phyloP scores from a whole-genome alignment of 495 filamentous ascomycete species.

The Podospora pseudopauciseta region DNA sequence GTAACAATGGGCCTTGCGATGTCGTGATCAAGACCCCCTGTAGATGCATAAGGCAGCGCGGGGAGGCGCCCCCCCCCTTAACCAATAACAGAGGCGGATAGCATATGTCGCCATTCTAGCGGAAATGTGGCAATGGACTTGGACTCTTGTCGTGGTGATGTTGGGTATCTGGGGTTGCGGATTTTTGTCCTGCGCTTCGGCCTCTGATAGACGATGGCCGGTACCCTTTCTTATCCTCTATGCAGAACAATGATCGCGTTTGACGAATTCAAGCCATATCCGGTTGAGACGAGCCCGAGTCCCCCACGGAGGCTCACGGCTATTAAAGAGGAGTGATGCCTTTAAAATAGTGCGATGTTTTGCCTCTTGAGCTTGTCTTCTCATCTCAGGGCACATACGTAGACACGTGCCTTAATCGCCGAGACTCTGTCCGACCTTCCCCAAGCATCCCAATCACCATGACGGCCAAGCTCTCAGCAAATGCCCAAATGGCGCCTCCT shows the following conservation, averaged over 20 bases:
- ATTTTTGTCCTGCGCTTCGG: background rate
- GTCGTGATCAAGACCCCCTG: slow-evolving; percentile 16
- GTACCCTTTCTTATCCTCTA: background rate
- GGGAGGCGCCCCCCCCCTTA: background rate
- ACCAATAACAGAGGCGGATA: slow-evolving; percentile 16
- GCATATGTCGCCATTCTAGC: slow-evolving; percentile 19
- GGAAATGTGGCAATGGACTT: background rate
- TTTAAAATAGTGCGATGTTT: background rate
- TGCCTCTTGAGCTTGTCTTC: background rate
- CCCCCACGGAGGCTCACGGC: background rate
- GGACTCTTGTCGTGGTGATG: background rate
- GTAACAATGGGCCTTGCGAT: slow-evolving; percentile 4
- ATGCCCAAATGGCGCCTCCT: background rate
- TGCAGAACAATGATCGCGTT: background rate
- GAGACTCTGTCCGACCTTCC: background rate
- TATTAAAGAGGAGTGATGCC: background rate
- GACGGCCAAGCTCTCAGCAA: background rate
- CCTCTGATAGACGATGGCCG: background rate
- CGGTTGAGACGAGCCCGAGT: background rate
- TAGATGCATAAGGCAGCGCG: background rate
- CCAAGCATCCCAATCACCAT: background rate
- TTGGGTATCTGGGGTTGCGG: background rate
- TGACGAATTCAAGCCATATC: background rate
- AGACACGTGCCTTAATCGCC: background rate
- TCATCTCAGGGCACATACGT: background rate